Evolutionary conservation across 1,139 yeast species (phyloP).

Genomic region (Zygotorulaspora mrakii): DNA sequence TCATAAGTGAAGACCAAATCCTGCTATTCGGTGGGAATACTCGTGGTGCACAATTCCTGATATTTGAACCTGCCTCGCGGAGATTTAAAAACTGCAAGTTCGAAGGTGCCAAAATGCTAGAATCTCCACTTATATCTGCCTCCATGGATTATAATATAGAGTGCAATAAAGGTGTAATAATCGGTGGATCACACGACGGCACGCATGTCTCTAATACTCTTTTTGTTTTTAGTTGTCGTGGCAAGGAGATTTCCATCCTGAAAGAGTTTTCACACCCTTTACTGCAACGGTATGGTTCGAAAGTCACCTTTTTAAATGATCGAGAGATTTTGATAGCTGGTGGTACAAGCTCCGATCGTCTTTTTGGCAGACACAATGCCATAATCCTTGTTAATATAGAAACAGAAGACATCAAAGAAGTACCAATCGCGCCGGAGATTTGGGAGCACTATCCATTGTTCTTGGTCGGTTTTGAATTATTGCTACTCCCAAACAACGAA

Average conservation of each 20-base stretch:
- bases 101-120: background rate
- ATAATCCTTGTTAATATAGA: conserved; percentile 40
- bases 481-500: conserved; percentile 26
- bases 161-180: conserved; percentile 17
- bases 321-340: conserved; percentile 50
- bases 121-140: conserved; percentile 16
- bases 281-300: conserved; percentile 50
- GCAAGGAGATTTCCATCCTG: conserved; percentile 6
- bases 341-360: conserved; percentile 49
- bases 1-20: conserved; percentile 38
- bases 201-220: conserved; percentile 26
- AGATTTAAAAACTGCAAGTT: conserved; percentile 4
- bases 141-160: conserved; percentile 17
- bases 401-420: conserved; percentile 23
- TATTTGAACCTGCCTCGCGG: conserved; percentile 11
- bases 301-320: conserved; percentile 32
- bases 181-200: conserved; percentile 28
- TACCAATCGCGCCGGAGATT: conserved; percentile 37
- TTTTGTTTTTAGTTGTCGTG: conserved; percentile 17
- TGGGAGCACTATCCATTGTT: conserved; percentile 43
- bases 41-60: conserved; percentile 29
- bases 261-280: conserved; percentile 23
- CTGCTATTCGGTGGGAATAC: conserved; percentile 54
- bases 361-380: conserved; percentile 41
- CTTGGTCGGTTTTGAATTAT: conserved; percentile 56